Conservation (phyloP, 768 basidiomycete genomes). For the Tulasnella sp. region DNA sequence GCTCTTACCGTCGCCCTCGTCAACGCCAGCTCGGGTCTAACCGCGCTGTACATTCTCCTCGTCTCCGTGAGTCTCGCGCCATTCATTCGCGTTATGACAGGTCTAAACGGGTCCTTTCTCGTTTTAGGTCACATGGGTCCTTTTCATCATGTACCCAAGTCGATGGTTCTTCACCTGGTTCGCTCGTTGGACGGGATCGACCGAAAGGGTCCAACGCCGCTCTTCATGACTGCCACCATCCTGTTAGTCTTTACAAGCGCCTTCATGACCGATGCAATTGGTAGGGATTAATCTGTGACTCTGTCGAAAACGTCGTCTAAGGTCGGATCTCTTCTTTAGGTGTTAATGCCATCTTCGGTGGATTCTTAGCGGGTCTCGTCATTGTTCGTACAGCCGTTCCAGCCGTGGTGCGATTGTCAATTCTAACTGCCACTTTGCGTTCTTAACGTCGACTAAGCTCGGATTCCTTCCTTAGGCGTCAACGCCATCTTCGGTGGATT, state of each 20-base stretch:
- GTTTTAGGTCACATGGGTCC: constrained; percentile 51
- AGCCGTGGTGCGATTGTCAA: constrained; percentile 10
- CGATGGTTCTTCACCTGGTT: constrained; percentile 55
- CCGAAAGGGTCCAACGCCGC: constrained; percentile 70
- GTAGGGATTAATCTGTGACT: constrained; percentile 21
- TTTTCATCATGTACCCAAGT: constrained; percentile 62
- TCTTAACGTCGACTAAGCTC: background rate
- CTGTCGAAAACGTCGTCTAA: background rate
- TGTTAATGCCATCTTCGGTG: constrained; percentile 87
- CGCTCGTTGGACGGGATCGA: constrained; percentile 66
- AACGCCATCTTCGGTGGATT: constrained; percentile 93
- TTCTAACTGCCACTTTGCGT: no score
- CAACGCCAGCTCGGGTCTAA: constrained; percentile 72
- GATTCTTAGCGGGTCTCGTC: constrained; percentile 54
- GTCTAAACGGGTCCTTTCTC: background rate
- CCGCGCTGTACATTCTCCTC: constrained; percentile 77
- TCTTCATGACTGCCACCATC: constrained; percentile 79
- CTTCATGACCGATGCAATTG: constrained; percentile 90
- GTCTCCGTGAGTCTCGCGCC: constrained; percentile 30
- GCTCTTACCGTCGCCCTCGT: constrained; percentile 88
- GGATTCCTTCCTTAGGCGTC: constrained; percentile 33
- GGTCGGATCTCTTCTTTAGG: constrained; percentile 12
- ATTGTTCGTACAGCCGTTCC: background rate
- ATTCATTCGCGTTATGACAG: background rate
- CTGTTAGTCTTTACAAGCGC: constrained; percentile 73